These are phyloP conservation scores for Pestalotiopsis sp. DNA, from an alignment of 2,329 filamentous ascomycete species.

Conservation along the genomic window DNA sequence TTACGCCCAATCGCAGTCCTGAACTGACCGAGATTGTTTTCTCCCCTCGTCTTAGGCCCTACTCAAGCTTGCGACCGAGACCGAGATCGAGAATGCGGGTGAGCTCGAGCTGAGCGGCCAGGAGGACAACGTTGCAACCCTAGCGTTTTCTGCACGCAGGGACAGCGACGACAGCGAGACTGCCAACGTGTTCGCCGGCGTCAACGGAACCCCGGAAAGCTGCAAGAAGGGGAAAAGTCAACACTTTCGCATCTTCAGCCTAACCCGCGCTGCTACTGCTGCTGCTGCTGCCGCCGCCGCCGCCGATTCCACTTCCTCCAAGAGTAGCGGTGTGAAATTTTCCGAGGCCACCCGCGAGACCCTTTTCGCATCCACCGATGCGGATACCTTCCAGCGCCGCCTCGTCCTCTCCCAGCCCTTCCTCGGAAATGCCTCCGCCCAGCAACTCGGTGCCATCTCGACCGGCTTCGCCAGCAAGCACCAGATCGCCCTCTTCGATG, in stretches of 20 bases:
- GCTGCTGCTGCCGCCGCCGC: not conserved
- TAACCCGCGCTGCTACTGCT: slow-evolving; percentile 39
- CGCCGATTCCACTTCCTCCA: slow-evolving; percentile 26
- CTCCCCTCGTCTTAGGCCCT: slow-evolving; percentile 55
- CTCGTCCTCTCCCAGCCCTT: slow-evolving; percentile 56
- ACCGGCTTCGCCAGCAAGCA: slow-evolving; percentile 76
- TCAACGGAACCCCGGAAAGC: slow-evolving; percentile 78
- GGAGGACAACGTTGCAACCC: slow-evolving; percentile 87
- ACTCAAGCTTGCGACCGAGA: slow-evolving; percentile 69
- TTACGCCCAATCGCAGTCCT: not conserved
- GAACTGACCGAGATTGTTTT: not conserved
- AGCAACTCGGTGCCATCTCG: slow-evolving; percentile 72
- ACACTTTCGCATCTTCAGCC: slow-evolving; percentile 78
- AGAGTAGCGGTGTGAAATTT: slow-evolving; percentile 42
- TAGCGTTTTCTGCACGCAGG: slow-evolving; percentile 66
- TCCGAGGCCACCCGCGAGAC: slow-evolving; percentile 54
- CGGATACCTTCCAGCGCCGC: slow-evolving; percentile 61
- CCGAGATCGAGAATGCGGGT: slow-evolving; percentile 65
- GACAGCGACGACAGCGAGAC: slow-evolving; percentile 59
- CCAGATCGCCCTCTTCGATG: slow-evolving; percentile 81
- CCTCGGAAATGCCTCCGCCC: slow-evolving; percentile 38
- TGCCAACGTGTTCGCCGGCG: slow-evolving; percentile 70
- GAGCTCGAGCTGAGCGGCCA: slow-evolving; percentile 80
- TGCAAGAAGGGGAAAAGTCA: slow-evolving; percentile 78
- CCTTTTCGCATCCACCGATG: slow-evolving; percentile 56